A percentile compares a stretch with the other conserved stretches of the same genome.
Conservation (phyloP, 208 protist genomes). For the Trypanosoma avium region DNA sequence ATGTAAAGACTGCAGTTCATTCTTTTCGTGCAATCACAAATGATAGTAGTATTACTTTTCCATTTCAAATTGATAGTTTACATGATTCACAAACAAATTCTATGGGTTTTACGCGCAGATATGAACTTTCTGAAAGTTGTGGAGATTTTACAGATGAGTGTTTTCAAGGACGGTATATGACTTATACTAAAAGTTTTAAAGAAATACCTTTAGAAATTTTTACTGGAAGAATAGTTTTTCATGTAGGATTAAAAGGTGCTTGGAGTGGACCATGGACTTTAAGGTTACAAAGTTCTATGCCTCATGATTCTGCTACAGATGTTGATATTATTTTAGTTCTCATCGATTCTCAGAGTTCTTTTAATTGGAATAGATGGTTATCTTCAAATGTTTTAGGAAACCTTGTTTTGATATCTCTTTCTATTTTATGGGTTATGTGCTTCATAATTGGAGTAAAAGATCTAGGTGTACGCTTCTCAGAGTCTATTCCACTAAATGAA, state of each 20-base stretch:
- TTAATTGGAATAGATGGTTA: conserved; percentile 19
- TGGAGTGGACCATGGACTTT: conserved; percentile 24
- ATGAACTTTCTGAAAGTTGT: conserved; percentile 18
- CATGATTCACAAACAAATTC: not conserved
- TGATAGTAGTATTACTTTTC: conserved; percentile 17
- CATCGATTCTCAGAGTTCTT: not conserved
- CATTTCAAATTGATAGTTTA: conserved; percentile 4
- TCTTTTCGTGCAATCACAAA: conserved; percentile 6
- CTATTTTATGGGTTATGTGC: conserved; percentile 1
- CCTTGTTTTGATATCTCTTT: conserved; percentile 2
- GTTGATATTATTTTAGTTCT: conserved; percentile 24
- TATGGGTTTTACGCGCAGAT: not conserved
- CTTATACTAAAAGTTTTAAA: conserved; percentile 31
- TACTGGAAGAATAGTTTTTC: conserved; percentile 22
- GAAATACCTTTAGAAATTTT: conserved; percentile 21
- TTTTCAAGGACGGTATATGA: conserved; percentile 23
- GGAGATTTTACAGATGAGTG: conserved; percentile 27
- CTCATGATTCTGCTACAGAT: conserved; percentile 20
- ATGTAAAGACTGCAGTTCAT: not conserved
- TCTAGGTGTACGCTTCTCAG: conserved; percentile 20
- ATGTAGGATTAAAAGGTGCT: not conserved
- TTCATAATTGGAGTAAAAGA: conserved; percentile 23
- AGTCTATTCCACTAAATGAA: conserved; percentile 11
- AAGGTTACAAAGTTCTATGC: conserved; percentile 13
- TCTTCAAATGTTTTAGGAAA: conserved; percentile 6